Evolutionary conservation across 495 filamentous ascomycete genomes (phyloP).

Genomic region (Barbatosphaeria neglecta): DNA sequence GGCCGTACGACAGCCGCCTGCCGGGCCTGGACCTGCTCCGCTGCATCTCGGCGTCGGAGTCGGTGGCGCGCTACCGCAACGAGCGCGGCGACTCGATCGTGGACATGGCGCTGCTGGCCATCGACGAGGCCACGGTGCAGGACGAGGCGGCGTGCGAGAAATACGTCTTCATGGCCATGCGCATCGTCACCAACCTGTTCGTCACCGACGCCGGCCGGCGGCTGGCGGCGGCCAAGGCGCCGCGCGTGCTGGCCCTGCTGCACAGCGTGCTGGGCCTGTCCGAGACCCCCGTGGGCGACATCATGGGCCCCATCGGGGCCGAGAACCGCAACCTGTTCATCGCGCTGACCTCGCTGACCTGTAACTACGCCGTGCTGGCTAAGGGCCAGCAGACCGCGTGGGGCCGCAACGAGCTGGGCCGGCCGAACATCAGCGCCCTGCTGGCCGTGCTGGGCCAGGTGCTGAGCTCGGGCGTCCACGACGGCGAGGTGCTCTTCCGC

Average conservation of each 20-base stretch:
- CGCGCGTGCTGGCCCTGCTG: slow-evolving; percentile 33
- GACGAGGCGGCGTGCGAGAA: slow-evolving; percentile 44
- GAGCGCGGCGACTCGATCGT: slow-evolving; percentile 36
- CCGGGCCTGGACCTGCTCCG: slow-evolving; percentile 80
- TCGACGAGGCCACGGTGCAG: slow-evolving; percentile 24
- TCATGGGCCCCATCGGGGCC: slow-evolving; percentile 32
- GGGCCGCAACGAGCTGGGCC: slow-evolving; percentile 3
- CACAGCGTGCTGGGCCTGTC: slow-evolving; percentile 24
- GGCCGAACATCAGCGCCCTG: slow-evolving; percentile 8
- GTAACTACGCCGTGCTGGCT: slow-evolving; percentile 68
- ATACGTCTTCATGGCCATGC: slow-evolving; percentile 74
- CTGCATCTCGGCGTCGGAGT: slow-evolving; percentile 56
- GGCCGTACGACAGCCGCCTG: slow-evolving; percentile 68
- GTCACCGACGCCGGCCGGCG: slow-evolving; percentile 57
- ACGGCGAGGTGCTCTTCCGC: slow-evolving; percentile 75
- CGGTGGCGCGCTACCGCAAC: slow-evolving; percentile 41
- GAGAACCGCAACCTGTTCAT: slow-evolving; percentile 73
- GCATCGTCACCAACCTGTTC: slow-evolving; percentile 81
- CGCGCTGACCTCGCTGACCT: slow-evolving; percentile 67
- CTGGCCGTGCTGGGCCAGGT: slow-evolving; percentile 45
- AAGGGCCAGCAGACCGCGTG: slow-evolving; percentile 14
- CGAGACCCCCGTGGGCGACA: slow-evolving; percentile 25
- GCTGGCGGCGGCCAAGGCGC: slow-evolving; percentile 47
- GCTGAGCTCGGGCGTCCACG: slow-evolving; percentile 50
- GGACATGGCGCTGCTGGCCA: slow-evolving; percentile 31